phyloP scores from a whole-genome alignment of 228 moss, liverwort and hornwort species.

The Sphagnum fallax region DNA sequence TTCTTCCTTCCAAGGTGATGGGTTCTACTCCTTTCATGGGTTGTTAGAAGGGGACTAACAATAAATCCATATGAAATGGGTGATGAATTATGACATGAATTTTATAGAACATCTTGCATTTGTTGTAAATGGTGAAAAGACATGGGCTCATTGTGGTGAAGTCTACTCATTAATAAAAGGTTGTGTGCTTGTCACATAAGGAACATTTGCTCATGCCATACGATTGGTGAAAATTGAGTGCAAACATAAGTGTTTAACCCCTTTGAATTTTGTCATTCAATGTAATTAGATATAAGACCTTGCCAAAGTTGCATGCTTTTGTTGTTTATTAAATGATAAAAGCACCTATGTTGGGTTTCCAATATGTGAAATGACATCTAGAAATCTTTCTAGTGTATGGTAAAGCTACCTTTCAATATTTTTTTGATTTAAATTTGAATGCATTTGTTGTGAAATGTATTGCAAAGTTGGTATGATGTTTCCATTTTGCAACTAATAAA shows the following conservation, averaged over 20 bases:
- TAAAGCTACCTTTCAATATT: background rate
- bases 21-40: background rate
- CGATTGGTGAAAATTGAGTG: background rate
- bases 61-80: background rate
- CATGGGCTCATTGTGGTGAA: background rate
- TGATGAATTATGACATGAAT: background rate
- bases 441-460: background rate
- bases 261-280: no score
- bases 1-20: background rate
- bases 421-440: background rate
- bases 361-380: no score
- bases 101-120: background rate
- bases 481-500: no score
- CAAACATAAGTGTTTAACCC: background rate
- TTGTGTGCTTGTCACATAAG: background rate
- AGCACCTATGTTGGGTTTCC: background rate
- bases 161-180: background rate
- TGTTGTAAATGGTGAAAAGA: background rate
- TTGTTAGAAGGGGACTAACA: background rate
- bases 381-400: background rate
- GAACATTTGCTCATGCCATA: background rate
- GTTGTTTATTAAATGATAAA: background rate
- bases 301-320: no score
- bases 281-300: no score
- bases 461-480: background rate